phyloP scores from a whole-genome alignment of 1,284 basidiomycete species.

The Papiliotrema laurentii region DNA sequence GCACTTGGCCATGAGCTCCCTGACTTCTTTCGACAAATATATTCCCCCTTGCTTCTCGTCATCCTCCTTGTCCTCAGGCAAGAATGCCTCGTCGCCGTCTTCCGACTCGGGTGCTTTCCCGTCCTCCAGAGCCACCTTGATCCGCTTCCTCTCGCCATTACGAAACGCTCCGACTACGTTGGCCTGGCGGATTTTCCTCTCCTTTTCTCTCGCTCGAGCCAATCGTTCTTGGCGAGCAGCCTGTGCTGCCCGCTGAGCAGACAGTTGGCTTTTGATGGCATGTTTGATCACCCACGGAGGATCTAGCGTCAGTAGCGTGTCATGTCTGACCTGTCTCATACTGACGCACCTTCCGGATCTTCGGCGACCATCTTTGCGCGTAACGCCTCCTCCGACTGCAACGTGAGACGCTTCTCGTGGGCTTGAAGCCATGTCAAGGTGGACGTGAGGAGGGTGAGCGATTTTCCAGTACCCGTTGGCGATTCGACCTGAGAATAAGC shows the following conservation, averaged over 20 bases:
- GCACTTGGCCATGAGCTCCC: constrained; percentile 73
- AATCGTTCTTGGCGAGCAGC: constrained; percentile 61
- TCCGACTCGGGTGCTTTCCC: constrained; percentile 13
- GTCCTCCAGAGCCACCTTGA: constrained; percentile 31
- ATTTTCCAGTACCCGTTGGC: constrained; percentile 87
- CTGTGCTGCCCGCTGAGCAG: constrained; percentile 64
- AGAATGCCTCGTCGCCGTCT: constrained; percentile 58
- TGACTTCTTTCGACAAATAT: constrained; percentile 71
- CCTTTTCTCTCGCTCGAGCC: constrained; percentile 60
- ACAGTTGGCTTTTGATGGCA: constrained; percentile 60
- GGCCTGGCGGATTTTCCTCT: constrained; percentile 51
- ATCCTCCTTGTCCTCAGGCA: constrained; percentile 55
- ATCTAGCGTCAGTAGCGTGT: constrained; percentile 45
- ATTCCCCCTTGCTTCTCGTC: constrained; percentile 51
- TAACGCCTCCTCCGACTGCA: constrained; percentile 23
- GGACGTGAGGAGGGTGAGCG: constrained; percentile 73
- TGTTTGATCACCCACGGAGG: constrained; percentile 79
- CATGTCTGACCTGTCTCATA: neutral
- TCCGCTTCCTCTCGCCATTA: constrained; percentile 10
- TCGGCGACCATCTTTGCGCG: constrained; percentile 29
- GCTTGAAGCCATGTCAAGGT: constrained; percentile 72
- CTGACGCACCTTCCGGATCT: constrained; percentile 36
- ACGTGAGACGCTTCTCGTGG: constrained; percentile 29
- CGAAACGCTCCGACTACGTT: constrained; percentile 14
- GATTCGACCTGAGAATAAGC: constrained; percentile 58